These are phyloP conservation scores for Fraxinus excelsior DNA, from an alignment of 257 asterid genomes.

Conservation along the genomic window DNA sequence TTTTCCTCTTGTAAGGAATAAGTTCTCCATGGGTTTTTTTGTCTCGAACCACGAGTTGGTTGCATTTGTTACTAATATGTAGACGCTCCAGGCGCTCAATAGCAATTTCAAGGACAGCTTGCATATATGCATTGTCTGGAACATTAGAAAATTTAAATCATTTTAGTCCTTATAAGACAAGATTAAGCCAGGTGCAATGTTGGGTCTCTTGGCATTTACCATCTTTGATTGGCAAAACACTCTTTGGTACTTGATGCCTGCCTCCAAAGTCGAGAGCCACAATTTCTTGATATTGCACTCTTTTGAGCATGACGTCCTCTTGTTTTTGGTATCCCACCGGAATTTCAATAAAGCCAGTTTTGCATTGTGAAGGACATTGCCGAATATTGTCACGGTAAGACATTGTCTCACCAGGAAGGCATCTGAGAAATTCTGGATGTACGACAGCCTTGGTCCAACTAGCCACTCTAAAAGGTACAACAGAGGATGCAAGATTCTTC, in stretches of 20 bases:
- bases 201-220: slow-evolving; percentile 3
- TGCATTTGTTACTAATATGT: slow-evolving; percentile 11
- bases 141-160: background rate
- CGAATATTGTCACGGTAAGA: background rate
- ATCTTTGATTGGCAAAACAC: background rate
- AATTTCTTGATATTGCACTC: background rate
- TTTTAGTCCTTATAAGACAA: background rate
- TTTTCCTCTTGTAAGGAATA: slow-evolving; percentile 18
- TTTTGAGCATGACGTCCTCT: slow-evolving; percentile 1
- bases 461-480: background rate
- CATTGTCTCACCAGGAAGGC: background rate
- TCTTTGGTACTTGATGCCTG: background rate
- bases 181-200: background rate
- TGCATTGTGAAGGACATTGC: background rate
- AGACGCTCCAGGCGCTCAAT: slow-evolving; percentile 24
- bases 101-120: slow-evolving; percentile 26
- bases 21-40: slow-evolving; percentile 20
- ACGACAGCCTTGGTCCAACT: slow-evolving; percentile 6
- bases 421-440: slow-evolving; percentile 15
- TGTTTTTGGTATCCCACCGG: background rate
- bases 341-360: background rate
- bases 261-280: slow-evolving; percentile 1
- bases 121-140: slow-evolving; percentile 22
- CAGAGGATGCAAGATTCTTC: background rate
- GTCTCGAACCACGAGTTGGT: slow-evolving; percentile 33